Percentiles rank a stretch among this genome's conserved stretches.
These are phyloP conservation scores for Nicotiana undulata DNA, from an alignment of 257 asterid species.

Conservation along the genomic window DNA sequence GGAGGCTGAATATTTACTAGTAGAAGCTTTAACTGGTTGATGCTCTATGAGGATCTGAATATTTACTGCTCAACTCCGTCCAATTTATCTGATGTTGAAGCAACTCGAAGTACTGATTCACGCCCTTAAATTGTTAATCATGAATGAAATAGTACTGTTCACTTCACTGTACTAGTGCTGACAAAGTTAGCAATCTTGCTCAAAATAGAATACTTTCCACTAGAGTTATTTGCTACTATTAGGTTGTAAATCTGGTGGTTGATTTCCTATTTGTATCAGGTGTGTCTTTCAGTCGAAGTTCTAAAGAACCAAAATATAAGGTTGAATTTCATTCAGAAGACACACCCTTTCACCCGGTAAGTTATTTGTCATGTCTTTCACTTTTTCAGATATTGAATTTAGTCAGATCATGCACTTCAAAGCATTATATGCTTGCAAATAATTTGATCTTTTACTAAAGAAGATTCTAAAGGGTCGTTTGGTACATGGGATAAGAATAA, in stretches of 20 bases:
- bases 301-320: slow-evolving; percentile 83
- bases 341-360: slow-evolving; percentile 71
- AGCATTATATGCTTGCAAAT: not conserved
- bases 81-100: not conserved
- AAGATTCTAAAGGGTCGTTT: not conserved
- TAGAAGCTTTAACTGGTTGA: not conserved
- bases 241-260: not conserved
- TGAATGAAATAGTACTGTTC: not conserved
- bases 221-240: not conserved
- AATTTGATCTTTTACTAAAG: not conserved
- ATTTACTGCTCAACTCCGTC: not conserved
- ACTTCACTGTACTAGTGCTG: not conserved
- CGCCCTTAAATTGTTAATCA: not conserved
- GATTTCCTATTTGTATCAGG: slow-evolving; percentile 31
- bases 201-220: not conserved
- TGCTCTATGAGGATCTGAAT: not conserved
- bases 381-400: not conserved
- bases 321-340: slow-evolving; percentile 83
- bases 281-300: slow-evolving; percentile 61
- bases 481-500: no score
- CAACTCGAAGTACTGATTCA: not conserved
- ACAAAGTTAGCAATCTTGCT: not conserved
- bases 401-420: not conserved
- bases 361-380: slow-evolving; percentile 14
- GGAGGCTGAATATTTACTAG: not conserved